These are phyloP conservation scores for Cyclotella atomus DNA, from an alignment of 108 stramenopile genomes.

Conservation along the genomic window DNA sequence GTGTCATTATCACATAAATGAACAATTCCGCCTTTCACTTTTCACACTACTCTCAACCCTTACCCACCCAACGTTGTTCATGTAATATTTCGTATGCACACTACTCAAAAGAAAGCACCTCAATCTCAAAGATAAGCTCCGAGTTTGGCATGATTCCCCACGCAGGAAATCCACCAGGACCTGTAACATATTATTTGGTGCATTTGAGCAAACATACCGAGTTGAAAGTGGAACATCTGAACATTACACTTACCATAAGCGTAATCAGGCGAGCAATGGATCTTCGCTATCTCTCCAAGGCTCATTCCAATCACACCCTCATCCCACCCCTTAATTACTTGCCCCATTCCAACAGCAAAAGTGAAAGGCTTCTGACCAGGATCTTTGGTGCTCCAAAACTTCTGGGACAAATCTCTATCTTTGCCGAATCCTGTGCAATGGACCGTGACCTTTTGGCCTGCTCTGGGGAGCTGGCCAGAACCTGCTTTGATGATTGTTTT, in stretches of 20 bases:
- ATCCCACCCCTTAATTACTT: constrained; percentile 86
- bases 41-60: too few relatives aligned
- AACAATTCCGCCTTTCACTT: too few relatives aligned
- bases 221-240: background rate
- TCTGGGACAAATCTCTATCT: constrained; percentile 73
- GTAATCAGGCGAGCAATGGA: constrained; percentile 92
- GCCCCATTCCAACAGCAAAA: constrained; percentile 73
- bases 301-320: constrained; percentile 81
- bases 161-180: constrained; percentile 75
- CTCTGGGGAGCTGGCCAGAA: constrained; percentile 64
- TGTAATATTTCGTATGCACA: too few relatives aligned
- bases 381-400: constrained; percentile 96
- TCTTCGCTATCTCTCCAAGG: constrained; percentile 84
- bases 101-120: constrained; percentile 79
- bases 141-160: constrained; percentile 93
- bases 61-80: too few relatives aligned
- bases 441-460: constrained; percentile 85
- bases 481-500: constrained; percentile 72
- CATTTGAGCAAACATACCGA: background rate
- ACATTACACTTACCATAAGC: constrained; percentile 86
- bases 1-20: too few relatives aligned
- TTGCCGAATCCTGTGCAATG: constrained; percentile 96
- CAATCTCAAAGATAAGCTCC: constrained; percentile 86
- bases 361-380: constrained; percentile 92
- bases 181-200: background rate